A percentile compares a stretch with the other conserved stretches of the same genome.
Evolutionary conservation across 371 early-diverging fungal genomes (phyloP).

Genomic region (Capillidium rhysosporum): DNA sequence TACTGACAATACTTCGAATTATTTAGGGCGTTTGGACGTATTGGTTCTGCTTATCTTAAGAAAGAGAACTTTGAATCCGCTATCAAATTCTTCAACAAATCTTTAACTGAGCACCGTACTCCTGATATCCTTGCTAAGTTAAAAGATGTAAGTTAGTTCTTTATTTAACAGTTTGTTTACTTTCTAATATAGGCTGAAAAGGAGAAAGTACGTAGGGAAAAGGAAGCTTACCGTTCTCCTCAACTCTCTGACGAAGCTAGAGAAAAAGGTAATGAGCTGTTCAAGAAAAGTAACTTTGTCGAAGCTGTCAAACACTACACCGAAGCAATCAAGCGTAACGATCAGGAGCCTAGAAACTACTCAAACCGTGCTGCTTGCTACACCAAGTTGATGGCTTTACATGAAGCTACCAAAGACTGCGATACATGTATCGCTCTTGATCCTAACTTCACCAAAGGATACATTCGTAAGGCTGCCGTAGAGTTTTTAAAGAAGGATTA

Average conservation of each 20-base stretch:
- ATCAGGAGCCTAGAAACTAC: constrained; percentile 71
- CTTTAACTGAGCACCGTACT: constrained; percentile 87
- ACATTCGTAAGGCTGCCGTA: constrained; percentile 91
- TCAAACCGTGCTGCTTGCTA: constrained; percentile 95
- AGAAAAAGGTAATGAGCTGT: constrained; percentile 80
- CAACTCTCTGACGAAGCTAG: constrained; percentile 77
- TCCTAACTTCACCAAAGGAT: constrained; percentile 79
- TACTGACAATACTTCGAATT: constrained; percentile 1
- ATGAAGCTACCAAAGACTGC: constrained; percentile 91
- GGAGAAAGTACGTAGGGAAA: constrained; percentile 47
- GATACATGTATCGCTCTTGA: constrained; percentile 75
- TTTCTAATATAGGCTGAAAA: constrained; percentile 34
- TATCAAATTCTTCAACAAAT: constrained; percentile 80
- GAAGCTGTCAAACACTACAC: constrained; percentile 87
- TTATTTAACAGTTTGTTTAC: not conserved
- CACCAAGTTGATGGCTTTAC: constrained; percentile 81
- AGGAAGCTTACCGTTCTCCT: constrained; percentile 70
- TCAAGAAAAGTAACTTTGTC: constrained; percentile 73
- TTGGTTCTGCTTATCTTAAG: constrained; percentile 76
- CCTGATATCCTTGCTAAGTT: constrained; percentile 81
- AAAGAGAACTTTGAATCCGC: constrained; percentile 59
- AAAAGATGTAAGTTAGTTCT: constrained; percentile 25
- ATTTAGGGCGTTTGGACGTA: constrained; percentile 63
- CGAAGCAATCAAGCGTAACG: constrained; percentile 94
- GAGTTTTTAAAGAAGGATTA: constrained; percentile 76